A percentile compares a stretch with the other conserved stretches of the same genome.
phyloP scores from a whole-genome alignment of 495 filamentous ascomycete genomes.

The Penicillium psychrofluorescens region DNA sequence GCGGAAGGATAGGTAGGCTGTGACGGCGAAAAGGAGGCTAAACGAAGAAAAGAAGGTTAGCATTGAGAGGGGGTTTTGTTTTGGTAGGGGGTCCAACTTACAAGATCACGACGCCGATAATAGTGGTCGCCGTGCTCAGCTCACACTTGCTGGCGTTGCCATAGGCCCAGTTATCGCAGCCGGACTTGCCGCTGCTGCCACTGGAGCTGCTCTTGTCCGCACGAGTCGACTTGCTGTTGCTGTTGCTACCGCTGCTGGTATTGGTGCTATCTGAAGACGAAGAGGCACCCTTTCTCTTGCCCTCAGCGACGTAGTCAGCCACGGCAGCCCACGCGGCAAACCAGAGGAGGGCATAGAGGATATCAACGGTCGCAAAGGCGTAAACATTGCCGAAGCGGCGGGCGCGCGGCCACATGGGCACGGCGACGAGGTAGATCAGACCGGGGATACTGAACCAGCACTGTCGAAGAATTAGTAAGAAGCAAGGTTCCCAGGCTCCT shows the following conservation, averaged over 20 bases:
- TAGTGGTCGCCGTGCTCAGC: slow-evolving; percentile 71
- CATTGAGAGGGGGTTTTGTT: not conserved
- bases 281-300: slow-evolving; percentile 29
- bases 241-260: slow-evolving; percentile 7
- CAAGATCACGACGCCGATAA: slow-evolving; percentile 74
- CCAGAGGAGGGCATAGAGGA: slow-evolving; percentile 71
- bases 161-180: slow-evolving; percentile 47
- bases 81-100: slow-evolving; percentile 33
- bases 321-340: slow-evolving; percentile 74
- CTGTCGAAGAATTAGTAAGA: slow-evolving; percentile 37
- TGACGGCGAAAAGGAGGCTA: slow-evolving; percentile 69
- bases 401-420: slow-evolving; percentile 78
- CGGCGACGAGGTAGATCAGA: slow-evolving; percentile 75
- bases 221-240: slow-evolving; percentile 10
- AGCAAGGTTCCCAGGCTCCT: not conserved
- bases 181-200: slow-evolving; percentile 18
- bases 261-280: not conserved
- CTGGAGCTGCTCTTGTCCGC: slow-evolving; percentile 15
- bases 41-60: slow-evolving; percentile 4
- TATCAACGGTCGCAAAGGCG: slow-evolving; percentile 69
- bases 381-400: slow-evolving; percentile 74
- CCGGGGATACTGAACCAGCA: slow-evolving; percentile 80
- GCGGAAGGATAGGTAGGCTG: slow-evolving; percentile 69
- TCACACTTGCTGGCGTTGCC: slow-evolving; percentile 53
- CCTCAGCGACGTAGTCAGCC: slow-evolving; percentile 57